A percentile compares a stretch with the other conserved stretches of the same genome.
phyloP scores from a whole-genome alignment of 2,329 filamentous ascomycete species.

The Botrytis cinerea region DNA sequence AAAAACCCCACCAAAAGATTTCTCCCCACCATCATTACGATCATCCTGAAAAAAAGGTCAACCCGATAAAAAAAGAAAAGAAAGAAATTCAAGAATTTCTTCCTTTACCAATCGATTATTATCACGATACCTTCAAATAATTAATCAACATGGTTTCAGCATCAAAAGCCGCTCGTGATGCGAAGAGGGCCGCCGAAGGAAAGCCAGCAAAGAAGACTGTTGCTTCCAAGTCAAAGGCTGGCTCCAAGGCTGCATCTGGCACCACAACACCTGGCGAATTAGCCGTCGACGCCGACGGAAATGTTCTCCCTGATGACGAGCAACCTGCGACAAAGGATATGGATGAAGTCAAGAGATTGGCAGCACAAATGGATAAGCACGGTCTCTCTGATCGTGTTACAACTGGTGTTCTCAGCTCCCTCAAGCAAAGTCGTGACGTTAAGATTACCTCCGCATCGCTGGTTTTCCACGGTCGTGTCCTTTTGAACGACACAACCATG shows the following conservation, averaged over 20 bases:
- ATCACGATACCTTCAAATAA: slow-evolving; percentile 28
- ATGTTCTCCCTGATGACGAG: slow-evolving; percentile 55
- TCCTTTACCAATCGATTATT: background rate
- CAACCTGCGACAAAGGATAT: slow-evolving; percentile 73
- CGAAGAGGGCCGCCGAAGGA: slow-evolving; percentile 71
- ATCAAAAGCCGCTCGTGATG: slow-evolving; percentile 71
- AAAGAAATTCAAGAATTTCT: slow-evolving; percentile 14
- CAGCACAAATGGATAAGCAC: slow-evolving; percentile 92
- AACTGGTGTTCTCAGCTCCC: slow-evolving; percentile 90
- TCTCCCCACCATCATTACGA: slow-evolving; percentile 24
- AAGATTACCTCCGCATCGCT: slow-evolving; percentile 93
- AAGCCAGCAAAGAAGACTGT: slow-evolving; percentile 77
- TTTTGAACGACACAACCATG: slow-evolving; percentile 90
- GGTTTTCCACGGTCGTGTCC: slow-evolving; percentile 96
- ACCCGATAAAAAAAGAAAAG: slow-evolving; percentile 14
- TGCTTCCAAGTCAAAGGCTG: slow-evolving; percentile 64
- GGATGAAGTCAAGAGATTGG: slow-evolving; percentile 82
- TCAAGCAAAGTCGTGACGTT: slow-evolving; percentile 83
- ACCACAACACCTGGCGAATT: slow-evolving; percentile 73
- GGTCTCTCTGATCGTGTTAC: slow-evolving; percentile 97
- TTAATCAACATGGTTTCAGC: slow-evolving; percentile 61
- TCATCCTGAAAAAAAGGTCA: slow-evolving; percentile 24
- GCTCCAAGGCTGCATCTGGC: slow-evolving; percentile 64
- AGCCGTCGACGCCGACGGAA: slow-evolving; percentile 62
- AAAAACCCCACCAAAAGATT: slow-evolving; percentile 24